phyloP scores from a whole-genome alignment of 2,329 filamentous ascomycete genomes.

The Ceratocystis variospora region DNA sequence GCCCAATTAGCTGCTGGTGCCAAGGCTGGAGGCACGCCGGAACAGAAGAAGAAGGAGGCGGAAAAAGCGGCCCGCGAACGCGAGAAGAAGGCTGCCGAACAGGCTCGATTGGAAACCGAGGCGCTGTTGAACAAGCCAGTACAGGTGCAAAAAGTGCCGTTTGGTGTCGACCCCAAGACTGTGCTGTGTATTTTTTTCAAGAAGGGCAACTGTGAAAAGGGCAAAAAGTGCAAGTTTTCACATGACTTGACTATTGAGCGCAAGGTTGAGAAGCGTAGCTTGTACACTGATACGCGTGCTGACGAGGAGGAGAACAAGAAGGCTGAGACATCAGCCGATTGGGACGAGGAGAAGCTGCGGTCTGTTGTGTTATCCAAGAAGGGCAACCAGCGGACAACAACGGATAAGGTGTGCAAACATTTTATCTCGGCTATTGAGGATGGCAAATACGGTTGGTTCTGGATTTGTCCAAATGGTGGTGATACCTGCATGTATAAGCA shows the following conservation, averaged over 20 bases:
- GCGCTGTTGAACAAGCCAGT: slow-evolving; percentile 80
- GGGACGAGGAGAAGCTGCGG: slow-evolving; percentile 92
- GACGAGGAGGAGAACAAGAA: slow-evolving; percentile 67
- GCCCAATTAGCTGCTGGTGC: slow-evolving; percentile 64
- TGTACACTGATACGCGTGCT: slow-evolving; percentile 74
- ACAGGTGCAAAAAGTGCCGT: slow-evolving; percentile 93
- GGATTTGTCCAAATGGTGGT: slow-evolving; percentile 89
- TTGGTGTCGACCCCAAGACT: slow-evolving; percentile 96
- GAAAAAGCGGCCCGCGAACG: slow-evolving; percentile 57
- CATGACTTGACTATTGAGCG: slow-evolving; percentile 82
- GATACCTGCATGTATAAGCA: slow-evolving; percentile 99
- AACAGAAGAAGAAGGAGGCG: slow-evolving; percentile 68
- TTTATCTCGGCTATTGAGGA: slow-evolving; percentile 97
- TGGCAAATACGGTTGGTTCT: slow-evolving; percentile 98
- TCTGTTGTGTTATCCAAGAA: slow-evolving; percentile 91
- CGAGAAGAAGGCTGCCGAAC: slow-evolving; percentile 83
- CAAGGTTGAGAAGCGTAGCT: slow-evolving; percentile 79
- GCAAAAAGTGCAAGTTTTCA: slow-evolving; percentile 93
- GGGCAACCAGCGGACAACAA: slow-evolving; percentile 87
- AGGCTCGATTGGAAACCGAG: slow-evolving; percentile 65
- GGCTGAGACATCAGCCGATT: slow-evolving; percentile 84
- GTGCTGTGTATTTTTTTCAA: slow-evolving; percentile 95
- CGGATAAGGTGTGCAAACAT: slow-evolving; percentile 98
- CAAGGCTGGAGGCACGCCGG: slow-evolving; percentile 61
- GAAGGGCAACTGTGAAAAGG: slow-evolving; percentile 95